Evolutionary conservation across 768 basidiomycete species (phyloP).

Genomic region (Tylopilus balloui): DNA sequence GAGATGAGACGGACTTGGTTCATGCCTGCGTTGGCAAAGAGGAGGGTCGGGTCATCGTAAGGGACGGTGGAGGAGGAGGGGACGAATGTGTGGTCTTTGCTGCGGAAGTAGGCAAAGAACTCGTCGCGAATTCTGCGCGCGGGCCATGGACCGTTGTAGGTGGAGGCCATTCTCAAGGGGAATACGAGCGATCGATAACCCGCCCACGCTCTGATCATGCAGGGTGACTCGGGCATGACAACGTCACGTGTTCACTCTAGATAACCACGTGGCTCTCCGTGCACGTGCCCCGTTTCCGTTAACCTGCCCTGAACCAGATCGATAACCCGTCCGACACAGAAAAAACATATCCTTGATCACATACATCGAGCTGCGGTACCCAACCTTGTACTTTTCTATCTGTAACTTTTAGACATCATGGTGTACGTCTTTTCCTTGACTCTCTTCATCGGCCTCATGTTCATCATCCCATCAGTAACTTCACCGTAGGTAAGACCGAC

Average conservation of each 20-base stretch:
- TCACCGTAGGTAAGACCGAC: slow-evolving; percentile 70
- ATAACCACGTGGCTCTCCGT: slow-evolving; percentile 9
- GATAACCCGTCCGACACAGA: slow-evolving; percentile 32
- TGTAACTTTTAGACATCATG: slow-evolving; percentile 61
- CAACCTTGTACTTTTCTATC: slow-evolving; percentile 16
- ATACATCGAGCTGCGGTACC: slow-evolving; percentile 19
- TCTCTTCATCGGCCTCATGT: slow-evolving; percentile 12
- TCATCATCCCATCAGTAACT: slow-evolving; percentile 60
- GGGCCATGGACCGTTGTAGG: slow-evolving; percentile 56
- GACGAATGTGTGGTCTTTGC: slow-evolving; percentile 80
- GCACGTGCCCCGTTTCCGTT: slow-evolving; percentile 8
- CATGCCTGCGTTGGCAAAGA: slow-evolving; percentile 99
- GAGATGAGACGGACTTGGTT: slow-evolving; percentile 60
- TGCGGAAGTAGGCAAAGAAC: slow-evolving; percentile 86
- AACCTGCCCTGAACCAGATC: slow-evolving; percentile 45
- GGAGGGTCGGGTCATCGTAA: slow-evolving; percentile 94
- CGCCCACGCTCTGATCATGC: slow-evolving; percentile 1
- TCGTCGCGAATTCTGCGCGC: slow-evolving; percentile 79
- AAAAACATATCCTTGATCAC: slow-evolving; percentile 15
- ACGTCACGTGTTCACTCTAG: slow-evolving; percentile 13
- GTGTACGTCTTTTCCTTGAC: slow-evolving; percentile 55
- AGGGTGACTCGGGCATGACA: slow-evolving; percentile 11
- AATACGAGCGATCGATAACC: slow-evolving; percentile 22
- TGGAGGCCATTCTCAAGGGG: slow-evolving; percentile 24
- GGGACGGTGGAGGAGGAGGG: slow-evolving; percentile 91